Percentiles rank a stretch among this genome's conserved stretches.
These are phyloP conservation scores for Herpetomonas samuelpessoai DNA, from an alignment of 208 protist genomes.

Conservation along the genomic window DNA sequence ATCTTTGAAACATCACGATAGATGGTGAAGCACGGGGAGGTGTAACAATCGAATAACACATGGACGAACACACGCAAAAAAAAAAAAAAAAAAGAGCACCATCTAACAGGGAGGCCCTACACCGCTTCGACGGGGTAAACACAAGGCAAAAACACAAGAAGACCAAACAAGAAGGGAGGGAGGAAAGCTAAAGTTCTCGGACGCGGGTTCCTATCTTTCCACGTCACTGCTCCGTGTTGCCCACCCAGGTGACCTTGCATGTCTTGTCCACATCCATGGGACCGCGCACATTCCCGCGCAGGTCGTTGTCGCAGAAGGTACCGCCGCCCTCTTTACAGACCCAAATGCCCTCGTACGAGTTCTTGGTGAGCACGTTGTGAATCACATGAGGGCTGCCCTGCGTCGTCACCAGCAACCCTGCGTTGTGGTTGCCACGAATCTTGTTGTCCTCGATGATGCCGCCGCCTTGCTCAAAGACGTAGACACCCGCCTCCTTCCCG, in stretches of 20 bases:
- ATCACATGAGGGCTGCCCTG: conserved; percentile 61
- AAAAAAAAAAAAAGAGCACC: conserved; percentile 17
- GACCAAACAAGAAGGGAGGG: conserved; percentile 1
- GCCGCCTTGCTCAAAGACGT: conserved; percentile 76
- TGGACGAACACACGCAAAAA: conserved; percentile 6
- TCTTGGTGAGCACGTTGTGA: conserved; percentile 65
- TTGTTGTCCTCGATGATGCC: conserved; percentile 80
- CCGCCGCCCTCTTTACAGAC: conserved; percentile 80
- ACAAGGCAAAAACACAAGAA: conserved; percentile 9
- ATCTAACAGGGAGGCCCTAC: background rate
- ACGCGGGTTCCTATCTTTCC: too few species aligned
- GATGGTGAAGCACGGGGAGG: background rate
- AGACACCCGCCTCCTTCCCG: conserved; percentile 87
- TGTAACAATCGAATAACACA: conserved; percentile 4
- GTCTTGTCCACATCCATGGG: conserved; percentile 68
- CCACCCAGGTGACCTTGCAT: conserved; percentile 54
- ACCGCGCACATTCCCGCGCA: conserved; percentile 77
- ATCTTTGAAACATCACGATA: too few species aligned
- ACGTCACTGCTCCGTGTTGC: conserved; percentile 51
- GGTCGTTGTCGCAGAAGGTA: conserved; percentile 78
- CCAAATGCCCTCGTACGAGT: conserved; percentile 88
- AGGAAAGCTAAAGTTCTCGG: background rate
- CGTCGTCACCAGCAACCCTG: conserved; percentile 84
- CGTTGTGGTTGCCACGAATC: conserved; percentile 69
- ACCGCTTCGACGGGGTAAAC: background rate